Base-by-base conservation (phyloP, 2,329 filamentous ascomycete species). In the Lachnellula suecica region DNA sequence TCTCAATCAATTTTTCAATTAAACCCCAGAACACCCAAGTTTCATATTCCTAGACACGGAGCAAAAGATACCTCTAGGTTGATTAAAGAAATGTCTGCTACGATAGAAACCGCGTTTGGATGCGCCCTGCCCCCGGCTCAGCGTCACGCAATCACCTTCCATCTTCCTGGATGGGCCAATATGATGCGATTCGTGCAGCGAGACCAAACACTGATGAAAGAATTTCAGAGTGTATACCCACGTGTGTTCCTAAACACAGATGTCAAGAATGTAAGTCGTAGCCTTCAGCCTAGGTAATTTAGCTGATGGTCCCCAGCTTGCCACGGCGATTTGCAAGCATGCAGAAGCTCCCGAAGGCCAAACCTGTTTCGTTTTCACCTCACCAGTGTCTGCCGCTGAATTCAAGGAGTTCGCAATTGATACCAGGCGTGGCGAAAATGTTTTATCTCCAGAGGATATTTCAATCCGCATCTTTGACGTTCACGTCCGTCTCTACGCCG, bases 401-500 rank as follows among this genome's bases (percentile, higher is more conserved):
- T 63, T 59, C 27, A 45, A 54, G 13, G 53, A 46, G 5, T 64
- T 51, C 40, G 56, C 55, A 2, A 60, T 49, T 7, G 49, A 55
- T 3, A 10, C 51, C 4, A 44, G 38, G 4, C 48, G 58, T 11
- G 49, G 42, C 19, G 47, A 53, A 11, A 51, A 59, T 8, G 22
- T 29, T n/a, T 13, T 59, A 4, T 19, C 51, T n/a, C 23, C 40
- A 3, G 49, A 57, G 1, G 49, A 63, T 2, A 57, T 63, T 4
- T 38, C 34, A 2, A 49, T 59, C 23, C 52, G 53, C 19, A 45
- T 59, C 17, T 51, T 63, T 34, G 55, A 58, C 37, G 40, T 61
- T n/a, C 27, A 56, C 6, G 29, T 51, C n/a, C 66, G 75, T 1
- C 52, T 81, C 8, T 79, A 75, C 52, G 65, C 70, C n/a, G 66